Conservation (phyloP, 2,329 filamentous ascomycete species). For the Nannizziopsis arthrosporioides region DNA sequence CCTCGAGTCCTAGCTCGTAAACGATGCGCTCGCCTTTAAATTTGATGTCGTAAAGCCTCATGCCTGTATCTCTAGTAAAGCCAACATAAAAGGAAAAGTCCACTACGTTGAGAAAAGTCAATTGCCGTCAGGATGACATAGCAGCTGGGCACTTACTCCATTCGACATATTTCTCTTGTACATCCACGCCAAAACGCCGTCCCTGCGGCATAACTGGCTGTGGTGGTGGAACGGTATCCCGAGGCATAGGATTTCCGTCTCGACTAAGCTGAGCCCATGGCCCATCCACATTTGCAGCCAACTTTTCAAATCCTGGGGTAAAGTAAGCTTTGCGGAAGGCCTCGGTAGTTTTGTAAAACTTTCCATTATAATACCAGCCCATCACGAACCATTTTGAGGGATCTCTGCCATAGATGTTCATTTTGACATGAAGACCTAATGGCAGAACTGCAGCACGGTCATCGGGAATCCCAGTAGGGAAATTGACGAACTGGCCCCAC, state of each 20-base stretch:
- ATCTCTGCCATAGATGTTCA: slow-evolving; percentile 6
- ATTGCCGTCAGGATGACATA: too few species aligned
- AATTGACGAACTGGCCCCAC: slow-evolving; percentile 15
- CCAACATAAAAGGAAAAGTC: slow-evolving; percentile 44
- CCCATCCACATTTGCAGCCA: slow-evolving; percentile 5
- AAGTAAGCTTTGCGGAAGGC: slow-evolving; percentile 6
- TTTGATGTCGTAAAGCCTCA: slow-evolving; percentile 41
- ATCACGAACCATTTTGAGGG: slow-evolving; percentile 6
- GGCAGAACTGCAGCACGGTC: slow-evolving; percentile 6
- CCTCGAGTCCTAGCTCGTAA: slow-evolving; percentile 44
- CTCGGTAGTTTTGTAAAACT: slow-evolving; percentile 4
- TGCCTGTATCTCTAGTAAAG: slow-evolving; percentile 35
- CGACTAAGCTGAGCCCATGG: slow-evolving; percentile 4
- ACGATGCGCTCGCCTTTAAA: slow-evolving; percentile 42
- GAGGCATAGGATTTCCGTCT: not conserved
- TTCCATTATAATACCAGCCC: slow-evolving; percentile 10
- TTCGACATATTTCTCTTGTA: slow-evolving; percentile 37
- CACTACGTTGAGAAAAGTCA: slow-evolving; percentile 18
- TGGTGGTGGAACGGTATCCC: slow-evolving; percentile 1
- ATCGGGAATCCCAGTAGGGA: slow-evolving; percentile 1
- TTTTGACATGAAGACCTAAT: slow-evolving; percentile 4
- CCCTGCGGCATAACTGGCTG: slow-evolving; percentile 26
- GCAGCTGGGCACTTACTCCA: slow-evolving; percentile 25
- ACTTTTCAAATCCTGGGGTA: slow-evolving; percentile 5
- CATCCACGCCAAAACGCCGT: slow-evolving; percentile 34